Evolutionary conservation across 192 early-diverging fungal species (phyloP).

Genomic region (Anaeromyces robustus): DNA sequence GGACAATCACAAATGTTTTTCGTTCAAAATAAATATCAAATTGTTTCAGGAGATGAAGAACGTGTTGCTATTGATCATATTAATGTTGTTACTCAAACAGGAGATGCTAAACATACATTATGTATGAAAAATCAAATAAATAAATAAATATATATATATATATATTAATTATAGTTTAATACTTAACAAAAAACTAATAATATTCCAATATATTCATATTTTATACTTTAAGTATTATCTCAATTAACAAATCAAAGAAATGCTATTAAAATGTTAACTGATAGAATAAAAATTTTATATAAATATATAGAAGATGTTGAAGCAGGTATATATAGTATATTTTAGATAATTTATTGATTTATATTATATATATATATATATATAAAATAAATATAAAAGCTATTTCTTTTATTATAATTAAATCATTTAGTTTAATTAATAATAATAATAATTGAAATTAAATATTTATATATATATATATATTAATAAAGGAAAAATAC

Average conservation of each 20-base stretch:
- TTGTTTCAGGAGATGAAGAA: slow-evolving; percentile 76
- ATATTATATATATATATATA: background rate
- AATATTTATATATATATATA: too few relatives aligned
- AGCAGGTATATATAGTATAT: slow-evolving; percentile 18
- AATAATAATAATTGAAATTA: background rate
- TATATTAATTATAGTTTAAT: too few relatives aligned
- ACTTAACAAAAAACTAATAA: too few relatives aligned
- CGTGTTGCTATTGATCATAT: slow-evolving; percentile 78
- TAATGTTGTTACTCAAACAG: slow-evolving; percentile 40
- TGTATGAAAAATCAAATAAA: slow-evolving; percentile 24
- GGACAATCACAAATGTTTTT: slow-evolving; percentile 41
- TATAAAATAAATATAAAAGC: too few relatives aligned
- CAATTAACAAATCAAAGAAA: slow-evolving; percentile 59
- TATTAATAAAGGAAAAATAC: slow-evolving; percentile 22
- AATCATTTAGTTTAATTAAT: too few relatives aligned
- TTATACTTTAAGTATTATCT: slow-evolving; percentile 55
- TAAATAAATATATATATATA: background rate
- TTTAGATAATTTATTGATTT: background rate
- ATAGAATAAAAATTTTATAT: slow-evolving; percentile 48
- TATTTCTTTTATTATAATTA: too few relatives aligned
- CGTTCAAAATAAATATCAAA: slow-evolving; percentile 44
- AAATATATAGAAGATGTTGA: slow-evolving; percentile 59
- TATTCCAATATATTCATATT: too few relatives aligned
- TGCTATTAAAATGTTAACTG: slow-evolving; percentile 67
- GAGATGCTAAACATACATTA: slow-evolving; percentile 30